phyloP scores from a whole-genome alignment of 306 rosid genomes.

The Lupinus albus region DNA sequence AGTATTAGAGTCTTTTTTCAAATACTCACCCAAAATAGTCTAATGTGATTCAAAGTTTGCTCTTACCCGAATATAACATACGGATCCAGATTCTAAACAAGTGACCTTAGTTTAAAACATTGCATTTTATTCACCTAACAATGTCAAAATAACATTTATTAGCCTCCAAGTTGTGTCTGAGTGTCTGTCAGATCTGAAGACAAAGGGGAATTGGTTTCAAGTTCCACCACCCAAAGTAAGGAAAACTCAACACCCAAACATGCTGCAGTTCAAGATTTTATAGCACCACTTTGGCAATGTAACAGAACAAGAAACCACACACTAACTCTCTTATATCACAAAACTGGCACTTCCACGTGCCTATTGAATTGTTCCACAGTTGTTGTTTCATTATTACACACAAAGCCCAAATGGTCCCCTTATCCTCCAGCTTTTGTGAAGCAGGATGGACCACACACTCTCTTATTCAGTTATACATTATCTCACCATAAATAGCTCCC shows the following conservation, averaged over 20 bases:
- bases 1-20: too few relatives aligned
- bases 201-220: not conserved
- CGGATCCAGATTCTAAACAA: too few relatives aligned
- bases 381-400: too few relatives aligned
- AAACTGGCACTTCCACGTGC: conserved; percentile 37
- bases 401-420: conserved; percentile 20
- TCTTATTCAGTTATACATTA: conserved; percentile 2
- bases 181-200: not conserved
- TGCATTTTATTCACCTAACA: too few relatives aligned
- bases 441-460: conserved; percentile 33
- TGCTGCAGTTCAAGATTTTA: not conserved
- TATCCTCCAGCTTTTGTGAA: conserved; percentile 3
- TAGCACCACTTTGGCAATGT: not conserved
- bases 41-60: too few relatives aligned
- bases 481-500: conserved; percentile 31
- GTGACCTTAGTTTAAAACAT: too few relatives aligned
- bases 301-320: not conserved
- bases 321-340: not conserved
- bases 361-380: conserved; percentile 5
- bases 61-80: too few relatives aligned
- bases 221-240: not conserved
- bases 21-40: too few relatives aligned
- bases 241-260: conserved; percentile 20
- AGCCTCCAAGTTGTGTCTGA: too few relatives aligned
- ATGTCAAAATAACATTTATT: too few relatives aligned